A percentile compares a stretch with the other conserved stretches of the same genome.
Evolutionary conservation across 768 basidiomycete genomes (phyloP).

Genomic region (Macrolepiota fuliginosa): DNA sequence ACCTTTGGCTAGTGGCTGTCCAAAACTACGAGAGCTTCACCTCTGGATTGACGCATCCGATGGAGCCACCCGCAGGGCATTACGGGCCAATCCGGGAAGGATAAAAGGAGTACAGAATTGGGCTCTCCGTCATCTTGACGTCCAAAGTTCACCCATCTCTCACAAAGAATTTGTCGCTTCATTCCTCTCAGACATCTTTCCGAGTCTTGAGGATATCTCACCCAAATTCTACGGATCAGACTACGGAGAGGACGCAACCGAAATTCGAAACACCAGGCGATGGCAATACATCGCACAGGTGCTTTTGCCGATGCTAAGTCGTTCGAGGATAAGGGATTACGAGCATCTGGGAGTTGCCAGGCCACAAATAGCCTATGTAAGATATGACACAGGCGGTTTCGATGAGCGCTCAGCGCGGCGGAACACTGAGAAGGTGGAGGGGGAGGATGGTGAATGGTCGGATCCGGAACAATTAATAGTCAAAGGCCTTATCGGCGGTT

Average conservation of each 20-base stretch:
- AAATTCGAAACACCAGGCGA: not conserved
- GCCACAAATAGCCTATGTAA: too few species aligned
- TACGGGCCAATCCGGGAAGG: not conserved
- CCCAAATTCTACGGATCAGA: not conserved
- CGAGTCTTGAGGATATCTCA: not conserved
- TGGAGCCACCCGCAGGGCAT: not conserved
- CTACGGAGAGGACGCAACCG: not conserved
- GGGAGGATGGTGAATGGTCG: too few species aligned
- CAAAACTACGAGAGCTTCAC: not conserved
- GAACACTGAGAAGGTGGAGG: too few species aligned
- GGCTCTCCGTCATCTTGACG: not conserved
- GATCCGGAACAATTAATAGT: too few species aligned
- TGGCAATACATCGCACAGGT: not conserved
- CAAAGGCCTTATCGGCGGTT: too few species aligned
- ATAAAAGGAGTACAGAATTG: not conserved
- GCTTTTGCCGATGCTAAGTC: not conserved
- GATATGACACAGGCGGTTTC: too few species aligned
- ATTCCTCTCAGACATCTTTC: not conserved
- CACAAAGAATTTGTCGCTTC: conserved; percentile 1
- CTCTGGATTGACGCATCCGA: not conserved
- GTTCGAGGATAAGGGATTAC: not conserved
- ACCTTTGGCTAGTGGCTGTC: not conserved
- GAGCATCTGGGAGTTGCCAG: too few species aligned
- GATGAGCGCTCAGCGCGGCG: too few species aligned
- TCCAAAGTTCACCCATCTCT: not conserved